Evolutionary conservation across 257 asterid genomes (phyloP).

Genomic region (Gardenia jasminoides): DNA sequence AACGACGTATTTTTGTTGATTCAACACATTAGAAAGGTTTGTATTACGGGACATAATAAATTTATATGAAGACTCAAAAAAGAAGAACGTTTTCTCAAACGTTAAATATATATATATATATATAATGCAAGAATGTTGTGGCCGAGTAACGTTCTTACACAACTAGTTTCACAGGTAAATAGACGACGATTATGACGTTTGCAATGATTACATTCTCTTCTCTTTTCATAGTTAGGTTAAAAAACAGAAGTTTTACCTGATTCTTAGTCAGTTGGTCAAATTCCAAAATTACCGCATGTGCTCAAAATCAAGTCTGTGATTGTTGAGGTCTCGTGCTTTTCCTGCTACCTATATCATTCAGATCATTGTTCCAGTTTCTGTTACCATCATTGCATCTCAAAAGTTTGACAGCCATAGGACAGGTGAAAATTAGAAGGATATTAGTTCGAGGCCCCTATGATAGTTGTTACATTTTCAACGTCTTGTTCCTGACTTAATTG

Average conservation of each 20-base stretch:
- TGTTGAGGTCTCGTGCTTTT: not conserved
- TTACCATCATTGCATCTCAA: not conserved
- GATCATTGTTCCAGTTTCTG: constrained; percentile 10
- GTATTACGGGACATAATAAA: too few species aligned
- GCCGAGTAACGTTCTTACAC: too few species aligned
- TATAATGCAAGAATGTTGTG: too few species aligned
- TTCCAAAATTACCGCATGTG: not conserved
- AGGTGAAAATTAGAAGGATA: not conserved
- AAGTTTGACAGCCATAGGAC: not conserved
- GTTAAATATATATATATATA: too few species aligned
- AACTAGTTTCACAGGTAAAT: not conserved
- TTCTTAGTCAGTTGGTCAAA: not conserved
- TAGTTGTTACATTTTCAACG: not conserved
- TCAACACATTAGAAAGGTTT: not conserved
- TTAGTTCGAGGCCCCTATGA: not conserved
- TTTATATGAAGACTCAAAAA: too few species aligned
- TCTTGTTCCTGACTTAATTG: not conserved
- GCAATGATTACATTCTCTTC: not conserved
- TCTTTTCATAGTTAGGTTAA: not conserved
- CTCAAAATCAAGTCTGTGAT: not conserved
- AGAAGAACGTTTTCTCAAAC: too few species aligned
- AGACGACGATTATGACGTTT: not conserved
- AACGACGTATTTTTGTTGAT: not conserved
- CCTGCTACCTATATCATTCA: not conserved
- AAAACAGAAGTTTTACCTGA: too few species aligned